Percentiles rank a stretch among this genome's conserved stretches.
These are phyloP conservation scores for Lanmaoa pseudosensibilis DNA, from an alignment of 768 basidiomycete species.

Conservation along the genomic window DNA sequence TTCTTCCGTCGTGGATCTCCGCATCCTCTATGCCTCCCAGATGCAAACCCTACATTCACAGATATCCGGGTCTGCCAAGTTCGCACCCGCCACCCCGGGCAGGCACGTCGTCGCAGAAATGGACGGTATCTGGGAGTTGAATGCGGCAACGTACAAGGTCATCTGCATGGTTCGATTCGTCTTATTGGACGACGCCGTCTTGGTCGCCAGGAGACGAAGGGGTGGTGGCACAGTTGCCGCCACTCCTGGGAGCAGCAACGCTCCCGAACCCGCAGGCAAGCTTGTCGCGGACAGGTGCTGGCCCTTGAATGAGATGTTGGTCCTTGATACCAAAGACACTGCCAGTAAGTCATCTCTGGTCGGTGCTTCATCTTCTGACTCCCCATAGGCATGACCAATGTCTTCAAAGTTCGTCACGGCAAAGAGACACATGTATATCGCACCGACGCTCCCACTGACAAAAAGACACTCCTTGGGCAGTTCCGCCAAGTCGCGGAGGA, in stretches of 20 bases:
- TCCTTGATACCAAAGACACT: conserved; percentile 95
- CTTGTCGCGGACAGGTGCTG: conserved; percentile 93
- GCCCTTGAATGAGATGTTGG: conserved; percentile 90
- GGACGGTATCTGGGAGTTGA: conserved; percentile 78
- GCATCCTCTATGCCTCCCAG: conserved; percentile 91
- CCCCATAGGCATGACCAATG: conserved; percentile 77
- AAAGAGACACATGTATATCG: conserved; percentile 96
- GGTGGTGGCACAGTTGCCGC: conserved; percentile 38
- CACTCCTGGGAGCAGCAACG: conserved; percentile 62
- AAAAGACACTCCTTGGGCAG: conserved; percentile 79
- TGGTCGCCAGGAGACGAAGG: conserved; percentile 79
- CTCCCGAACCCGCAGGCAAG: conserved; percentile 61
- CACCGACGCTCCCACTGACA: conserved; percentile 77
- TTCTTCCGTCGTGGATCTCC: conserved; percentile 94
- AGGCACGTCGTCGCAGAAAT: conserved; percentile 89
- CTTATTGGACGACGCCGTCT: conserved; percentile 85
- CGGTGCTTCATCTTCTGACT: background rate
- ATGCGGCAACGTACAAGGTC: conserved; percentile 93
- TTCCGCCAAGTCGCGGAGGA: conserved; percentile 95
- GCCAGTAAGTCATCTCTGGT: conserved; percentile 57
- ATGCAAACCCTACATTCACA: conserved; percentile 87
- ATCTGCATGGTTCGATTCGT: conserved; percentile 87
- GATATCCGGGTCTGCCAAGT: conserved; percentile 94
- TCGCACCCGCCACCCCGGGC: conserved; percentile 87
- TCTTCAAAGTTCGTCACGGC: conserved; percentile 90